phyloP scores from a whole-genome alignment of 2,329 filamentous ascomycete genomes.

The Pseudocercospora eumusae region DNA sequence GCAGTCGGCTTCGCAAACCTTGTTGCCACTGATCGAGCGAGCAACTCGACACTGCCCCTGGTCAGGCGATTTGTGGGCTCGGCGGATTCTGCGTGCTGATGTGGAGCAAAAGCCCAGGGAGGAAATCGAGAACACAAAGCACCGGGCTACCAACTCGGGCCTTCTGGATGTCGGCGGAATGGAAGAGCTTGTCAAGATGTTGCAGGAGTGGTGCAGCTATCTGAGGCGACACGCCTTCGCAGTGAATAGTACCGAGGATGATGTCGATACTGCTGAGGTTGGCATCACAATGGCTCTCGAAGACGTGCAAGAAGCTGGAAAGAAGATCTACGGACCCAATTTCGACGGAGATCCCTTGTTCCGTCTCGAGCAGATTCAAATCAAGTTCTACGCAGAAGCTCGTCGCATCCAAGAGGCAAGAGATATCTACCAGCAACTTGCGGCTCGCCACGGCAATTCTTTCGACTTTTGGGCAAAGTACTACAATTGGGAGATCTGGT shows the following conservation, averaged over 20 bases:
- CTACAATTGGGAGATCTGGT: constrained; percentile 86
- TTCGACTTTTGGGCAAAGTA: constrained; percentile 94
- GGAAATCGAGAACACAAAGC: constrained; percentile 86
- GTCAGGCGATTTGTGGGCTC: constrained; percentile 87
- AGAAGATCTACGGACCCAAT: constrained; percentile 71
- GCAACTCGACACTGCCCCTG: constrained; percentile 90
- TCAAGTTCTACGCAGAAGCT: constrained; percentile 86
- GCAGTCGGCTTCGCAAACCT: constrained; percentile 32
- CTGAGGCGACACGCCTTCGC: constrained; percentile 82
- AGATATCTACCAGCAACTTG: constrained; percentile 69
- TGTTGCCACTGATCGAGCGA: constrained; percentile 73
- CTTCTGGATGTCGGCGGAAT: constrained; percentile 83
- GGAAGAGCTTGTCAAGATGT: constrained; percentile 85
- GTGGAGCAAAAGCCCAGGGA: constrained; percentile 73
- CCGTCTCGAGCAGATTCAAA: constrained; percentile 85
- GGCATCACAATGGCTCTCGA: constrained; percentile 84
- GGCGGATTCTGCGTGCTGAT: constrained; percentile 83
- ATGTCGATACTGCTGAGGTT: constrained; percentile 84
- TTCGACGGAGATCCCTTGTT: constrained; percentile 88
- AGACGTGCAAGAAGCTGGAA: constrained; percentile 75
- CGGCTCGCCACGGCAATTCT: constrained; percentile 68
- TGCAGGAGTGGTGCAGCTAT: constrained; percentile 92
- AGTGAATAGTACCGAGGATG: constrained; percentile 70
- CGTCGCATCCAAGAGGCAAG: constrained; percentile 75
- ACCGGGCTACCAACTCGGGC: constrained; percentile 82